These are phyloP conservation scores for Canavalia gladiata DNA, from an alignment of 306 rosid genomes.

Conservation along the genomic window DNA sequence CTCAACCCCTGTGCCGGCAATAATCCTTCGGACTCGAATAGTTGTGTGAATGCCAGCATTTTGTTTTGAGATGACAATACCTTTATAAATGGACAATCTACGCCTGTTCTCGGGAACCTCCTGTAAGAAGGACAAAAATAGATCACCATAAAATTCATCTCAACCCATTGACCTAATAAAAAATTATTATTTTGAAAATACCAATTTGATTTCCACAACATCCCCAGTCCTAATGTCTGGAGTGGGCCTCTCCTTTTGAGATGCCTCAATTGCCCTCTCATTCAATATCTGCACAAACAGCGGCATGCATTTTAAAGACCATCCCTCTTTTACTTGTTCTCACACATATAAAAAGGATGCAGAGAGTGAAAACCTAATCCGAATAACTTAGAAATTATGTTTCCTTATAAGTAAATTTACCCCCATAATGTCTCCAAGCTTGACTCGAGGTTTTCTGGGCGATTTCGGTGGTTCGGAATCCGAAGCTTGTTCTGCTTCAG, in stretches of 20 bases:
- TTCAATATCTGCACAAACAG: constrained; percentile 74
- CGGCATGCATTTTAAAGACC: constrained; percentile 7
- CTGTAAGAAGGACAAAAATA: constrained; percentile 60
- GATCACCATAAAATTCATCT: constrained; percentile 29
- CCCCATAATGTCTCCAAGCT: constrained; percentile 99
- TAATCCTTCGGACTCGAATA: constrained; percentile 85
- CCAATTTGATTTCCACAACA: constrained; percentile 90
- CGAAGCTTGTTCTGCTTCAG: constrained; percentile 43
- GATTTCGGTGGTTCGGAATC: constrained; percentile 62
- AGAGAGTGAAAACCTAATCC: constrained; percentile 28
- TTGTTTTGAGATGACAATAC: constrained; percentile 91
- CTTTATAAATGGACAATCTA: constrained; percentile 86
- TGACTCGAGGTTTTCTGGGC: constrained; percentile 74
- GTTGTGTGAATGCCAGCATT: constrained; percentile 98
- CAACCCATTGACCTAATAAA: neutral
- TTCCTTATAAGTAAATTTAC: constrained; percentile 48
- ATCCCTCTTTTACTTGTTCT: neutral
- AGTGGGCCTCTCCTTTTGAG: constrained; percentile 74
- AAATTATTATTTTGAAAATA: constrained; percentile 34
- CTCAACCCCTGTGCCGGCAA: constrained; percentile 97
- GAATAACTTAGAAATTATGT: neutral
- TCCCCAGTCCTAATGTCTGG: constrained; percentile 93
- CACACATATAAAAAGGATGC: neutral
- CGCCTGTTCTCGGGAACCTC: constrained; percentile 97
- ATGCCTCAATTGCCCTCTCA: constrained; percentile 83